Conservation (phyloP, 2,329 filamentous ascomycete species). For the Sarocladium strictum region DNA sequence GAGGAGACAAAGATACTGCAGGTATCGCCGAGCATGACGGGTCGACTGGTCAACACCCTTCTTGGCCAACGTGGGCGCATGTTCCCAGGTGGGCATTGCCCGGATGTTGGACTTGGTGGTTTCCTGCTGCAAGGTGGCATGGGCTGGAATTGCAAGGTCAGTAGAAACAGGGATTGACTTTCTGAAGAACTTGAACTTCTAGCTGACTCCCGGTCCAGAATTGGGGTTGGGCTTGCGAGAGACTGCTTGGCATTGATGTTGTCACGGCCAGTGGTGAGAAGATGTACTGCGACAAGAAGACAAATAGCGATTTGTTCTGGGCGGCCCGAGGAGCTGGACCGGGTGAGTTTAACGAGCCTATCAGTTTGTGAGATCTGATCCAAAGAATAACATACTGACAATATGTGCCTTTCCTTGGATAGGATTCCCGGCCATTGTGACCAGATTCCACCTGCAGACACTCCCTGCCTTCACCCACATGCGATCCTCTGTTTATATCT, state of each 20-base stretch:
- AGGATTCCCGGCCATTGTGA: conserved; percentile 46
- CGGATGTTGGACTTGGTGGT: conserved; percentile 50
- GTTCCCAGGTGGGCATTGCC: conserved; percentile 50
- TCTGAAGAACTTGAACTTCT: background rate
- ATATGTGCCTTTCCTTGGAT: background rate
- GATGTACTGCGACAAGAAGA: conserved; percentile 26
- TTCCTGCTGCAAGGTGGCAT: conserved; percentile 52
- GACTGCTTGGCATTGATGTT: conserved; percentile 37
- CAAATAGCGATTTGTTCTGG: conserved; percentile 33
- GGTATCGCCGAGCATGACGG: conserved; percentile 42
- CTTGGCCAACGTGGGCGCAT: conserved; percentile 33
- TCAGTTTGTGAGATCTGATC: too few relatives aligned
- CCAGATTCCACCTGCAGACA: conserved; percentile 41
- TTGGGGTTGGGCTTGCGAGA: conserved; percentile 50
- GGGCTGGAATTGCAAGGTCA: conserved; percentile 50
- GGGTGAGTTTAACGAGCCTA: background rate
- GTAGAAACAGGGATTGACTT: conserved; percentile 10
- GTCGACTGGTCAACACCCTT: conserved; percentile 33
- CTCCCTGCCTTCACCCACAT: conserved; percentile 22
- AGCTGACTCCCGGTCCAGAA: conserved; percentile 28
- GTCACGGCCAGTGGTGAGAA: conserved; percentile 37
- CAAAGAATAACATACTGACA: conserved; percentile 17
- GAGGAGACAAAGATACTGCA: conserved; percentile 28
- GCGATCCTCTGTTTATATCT: conserved; percentile 37
- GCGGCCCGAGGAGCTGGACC: background rate